These are phyloP conservation scores for Penicillium dipodomyicola DNA, from an alignment of 495 filamentous ascomycete genomes.

Conservation along the genomic window DNA sequence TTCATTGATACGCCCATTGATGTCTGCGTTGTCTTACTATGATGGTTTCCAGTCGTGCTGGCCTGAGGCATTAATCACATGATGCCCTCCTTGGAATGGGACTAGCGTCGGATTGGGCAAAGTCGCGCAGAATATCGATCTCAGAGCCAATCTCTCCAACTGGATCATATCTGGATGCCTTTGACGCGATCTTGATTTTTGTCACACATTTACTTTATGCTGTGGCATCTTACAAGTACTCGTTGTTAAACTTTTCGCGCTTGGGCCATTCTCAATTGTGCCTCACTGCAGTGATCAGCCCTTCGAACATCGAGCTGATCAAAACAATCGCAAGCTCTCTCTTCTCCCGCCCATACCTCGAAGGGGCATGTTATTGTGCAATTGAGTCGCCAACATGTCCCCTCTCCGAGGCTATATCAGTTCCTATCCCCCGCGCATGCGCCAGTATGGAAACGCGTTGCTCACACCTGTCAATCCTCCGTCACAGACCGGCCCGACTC, in stretches of 20 bases:
- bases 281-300: constrained; percentile 13
- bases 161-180: constrained; percentile 17
- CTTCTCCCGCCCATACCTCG: constrained; percentile 11
- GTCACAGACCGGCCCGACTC: constrained; percentile 60
- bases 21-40: not conserved
- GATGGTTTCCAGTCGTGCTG: not conserved
- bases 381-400: constrained; percentile 48
- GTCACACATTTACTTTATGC: not conserved
- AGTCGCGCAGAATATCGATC: constrained; percentile 35
- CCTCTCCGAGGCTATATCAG: constrained; percentile 85
- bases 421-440: constrained; percentile 86
- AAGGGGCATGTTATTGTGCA: constrained; percentile 46
- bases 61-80: constrained; percentile 26
- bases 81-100: constrained; percentile 22
- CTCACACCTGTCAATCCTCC: constrained; percentile 82
- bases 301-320: constrained; percentile 17
- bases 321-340: constrained; percentile 19
- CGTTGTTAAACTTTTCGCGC: not conserved
- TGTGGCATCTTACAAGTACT: not conserved
- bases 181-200: not conserved
- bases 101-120: constrained; percentile 35
- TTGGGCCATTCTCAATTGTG: constrained; percentile 1
- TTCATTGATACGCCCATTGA: not conserved
- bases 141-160: constrained; percentile 24
- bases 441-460: constrained; percentile 88